Evolutionary conservation across 164 flowering plant genomes (phyloP), one percentile per base, ranked within the genome.

Genomic region (Tetracentron sinense): DNA sequence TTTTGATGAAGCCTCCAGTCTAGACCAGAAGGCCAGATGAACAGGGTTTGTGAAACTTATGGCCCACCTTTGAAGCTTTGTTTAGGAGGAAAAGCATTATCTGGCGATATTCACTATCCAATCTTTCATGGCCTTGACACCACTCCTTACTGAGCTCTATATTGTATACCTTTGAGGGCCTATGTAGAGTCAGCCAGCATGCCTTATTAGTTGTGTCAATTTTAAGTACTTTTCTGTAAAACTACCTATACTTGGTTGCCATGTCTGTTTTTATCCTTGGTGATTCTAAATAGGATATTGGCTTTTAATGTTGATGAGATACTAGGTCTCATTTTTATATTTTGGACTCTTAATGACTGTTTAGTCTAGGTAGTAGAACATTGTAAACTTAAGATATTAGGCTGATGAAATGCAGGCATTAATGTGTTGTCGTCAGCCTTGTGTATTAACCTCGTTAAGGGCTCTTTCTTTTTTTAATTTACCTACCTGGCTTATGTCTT

Each of bases 11-110:
- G 96, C 85, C 80, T 76, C 78, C 78, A 73, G 86, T 85, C 94
- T 79, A 75, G 82, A 81, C 79, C 82, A 61, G 96, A 85, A 79
- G 93, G 86, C 85, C 87, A 75, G 95, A 85, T 85, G 90, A 78
- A 79, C 79, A 78, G 79, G 69, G 71, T 78, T 77, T 78, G 79
- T 73, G 82, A 71, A 74, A 74, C 78, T 65, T 75, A 74, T 80
- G 83, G 90, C 87, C 89, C 74, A 80, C 86, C 85, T 75, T 74
- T 65, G 79, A 68, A 78, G 79, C 75, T 66, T 72, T 72, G 59
- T 78, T 70, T 75, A 74, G 77, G 83, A 66, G 79, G 84, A 80
- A 80, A 79, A 75, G 72, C 60, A 59, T 64, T 67, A 65, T 68
- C 87, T 62, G 79, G 68, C 66, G 77, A 68, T 69, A 71, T 61